Conservation (phyloP, 2,329 filamentous ascomycete species). For the Penicillium glabrum region DNA sequence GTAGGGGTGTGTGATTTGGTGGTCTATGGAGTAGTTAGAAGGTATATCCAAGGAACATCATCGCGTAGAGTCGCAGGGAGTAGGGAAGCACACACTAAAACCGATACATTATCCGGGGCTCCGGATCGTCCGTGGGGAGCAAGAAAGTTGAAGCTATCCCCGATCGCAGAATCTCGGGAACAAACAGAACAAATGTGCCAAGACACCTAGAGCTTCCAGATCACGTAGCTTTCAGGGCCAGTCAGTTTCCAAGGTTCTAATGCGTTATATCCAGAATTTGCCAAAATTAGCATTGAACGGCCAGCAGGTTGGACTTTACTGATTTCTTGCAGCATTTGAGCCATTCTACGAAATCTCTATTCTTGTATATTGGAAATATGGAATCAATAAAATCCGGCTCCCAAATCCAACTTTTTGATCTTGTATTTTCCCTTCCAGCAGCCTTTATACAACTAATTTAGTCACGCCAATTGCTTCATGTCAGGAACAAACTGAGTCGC, state of each 20-base stretch:
- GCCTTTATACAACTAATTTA: neutral
- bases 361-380: too few relatives aligned
- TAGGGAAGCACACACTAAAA: neutral
- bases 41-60: neutral
- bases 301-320: too few relatives aligned
- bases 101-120: neutral
- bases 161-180: conserved; percentile 10
- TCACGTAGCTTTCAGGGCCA: neutral
- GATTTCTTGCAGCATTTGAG: too few relatives aligned
- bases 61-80: too few relatives aligned
- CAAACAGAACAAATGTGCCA: conserved; percentile 20
- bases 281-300: too few relatives aligned
- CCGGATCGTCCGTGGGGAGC: neutral
- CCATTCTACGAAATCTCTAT: too few relatives aligned
- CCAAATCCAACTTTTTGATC: too few relatives aligned
- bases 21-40: neutral
- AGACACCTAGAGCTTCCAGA: neutral
- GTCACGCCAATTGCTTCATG: neutral
- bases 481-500: neutral
- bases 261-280: too few relatives aligned
- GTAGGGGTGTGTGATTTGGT: neutral
- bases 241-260: neutral
- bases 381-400: too few relatives aligned
- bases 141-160: conserved; percentile 17
- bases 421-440: too few relatives aligned